Conservation (phyloP, 1,284 basidiomycete species). For the Mycosarcoma maydis region DNA sequence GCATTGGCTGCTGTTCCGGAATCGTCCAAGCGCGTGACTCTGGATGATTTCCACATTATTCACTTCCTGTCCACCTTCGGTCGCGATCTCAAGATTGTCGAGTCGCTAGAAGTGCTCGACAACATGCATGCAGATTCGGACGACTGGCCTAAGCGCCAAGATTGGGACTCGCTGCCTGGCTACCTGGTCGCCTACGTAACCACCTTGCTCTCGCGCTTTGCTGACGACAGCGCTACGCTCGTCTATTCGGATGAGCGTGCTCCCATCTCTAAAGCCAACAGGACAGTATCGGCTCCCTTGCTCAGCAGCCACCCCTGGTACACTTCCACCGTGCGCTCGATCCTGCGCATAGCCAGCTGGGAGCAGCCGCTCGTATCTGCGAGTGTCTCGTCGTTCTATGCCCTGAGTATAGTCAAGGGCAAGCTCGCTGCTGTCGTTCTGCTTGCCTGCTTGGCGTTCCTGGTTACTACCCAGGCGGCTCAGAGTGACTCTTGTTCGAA, state of each 20-base stretch:
- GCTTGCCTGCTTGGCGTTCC: slow-evolving; percentile 15
- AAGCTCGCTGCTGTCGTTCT: slow-evolving; percentile 19
- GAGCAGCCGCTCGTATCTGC: slow-evolving; percentile 24
- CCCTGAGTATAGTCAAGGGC: slow-evolving; percentile 36
- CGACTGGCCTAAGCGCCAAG: slow-evolving; percentile 35
- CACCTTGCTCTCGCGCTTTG: slow-evolving; percentile 19
- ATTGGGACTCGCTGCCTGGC: slow-evolving; percentile 36
- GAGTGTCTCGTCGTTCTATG: slow-evolving; percentile 24
- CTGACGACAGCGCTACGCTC: slow-evolving; percentile 27
- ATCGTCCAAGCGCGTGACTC: background rate
- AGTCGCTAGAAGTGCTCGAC: slow-evolving; percentile 41
- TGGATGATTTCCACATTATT: slow-evolving; percentile 44
- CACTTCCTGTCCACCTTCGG: slow-evolving; percentile 46
- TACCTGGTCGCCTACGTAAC: slow-evolving; percentile 36
- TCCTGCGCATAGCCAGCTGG: slow-evolving; percentile 37
- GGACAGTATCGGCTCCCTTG: slow-evolving; percentile 1
- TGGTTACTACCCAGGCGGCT: slow-evolving; percentile 13
- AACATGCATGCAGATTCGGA: slow-evolving; percentile 10
- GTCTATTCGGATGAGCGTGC: slow-evolving; percentile 24
- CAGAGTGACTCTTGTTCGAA: background rate
- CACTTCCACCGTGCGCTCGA: slow-evolving; percentile 12
- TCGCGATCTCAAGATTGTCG: slow-evolving; percentile 29
- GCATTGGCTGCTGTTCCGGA: background rate
- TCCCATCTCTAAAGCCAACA: background rate
- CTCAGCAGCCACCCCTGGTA: slow-evolving; percentile 29